Percentiles rank a stretch among this genome's conserved stretches.
These are phyloP conservation scores for Amanita jacksonii DNA, from an alignment of 768 basidiomycete species.

Conservation along the genomic window DNA sequence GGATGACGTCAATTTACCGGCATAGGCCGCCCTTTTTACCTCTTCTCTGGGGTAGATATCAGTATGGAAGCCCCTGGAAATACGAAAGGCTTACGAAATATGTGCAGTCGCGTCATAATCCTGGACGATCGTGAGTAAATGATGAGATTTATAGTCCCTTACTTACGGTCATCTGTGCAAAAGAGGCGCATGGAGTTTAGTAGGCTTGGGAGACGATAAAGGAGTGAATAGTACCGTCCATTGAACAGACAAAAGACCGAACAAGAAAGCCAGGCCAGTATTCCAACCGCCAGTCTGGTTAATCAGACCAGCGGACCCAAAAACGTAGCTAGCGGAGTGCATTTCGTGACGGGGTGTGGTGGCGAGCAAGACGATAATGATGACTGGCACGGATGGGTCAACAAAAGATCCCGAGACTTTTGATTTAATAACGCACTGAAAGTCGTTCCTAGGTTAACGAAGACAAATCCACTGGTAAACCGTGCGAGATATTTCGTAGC, in stretches of 20 bases:
- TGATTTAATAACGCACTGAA: slow-evolving; percentile 32
- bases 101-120: slow-evolving; percentile 79
- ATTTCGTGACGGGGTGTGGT: slow-evolving; percentile 65
- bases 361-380: slow-evolving; percentile 77
- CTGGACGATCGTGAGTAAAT: slow-evolving; percentile 20
- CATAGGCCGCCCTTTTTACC: slow-evolving; percentile 71
- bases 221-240: too few relatives aligned
- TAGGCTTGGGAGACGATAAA: too few relatives aligned
- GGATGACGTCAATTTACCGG: slow-evolving; percentile 29
- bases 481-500: slow-evolving; percentile 68
- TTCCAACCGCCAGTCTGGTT: slow-evolving; percentile 80
- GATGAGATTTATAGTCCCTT: not conserved
- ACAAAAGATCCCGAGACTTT: not conserved
- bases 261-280: slow-evolving; percentile 71
- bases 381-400: slow-evolving; percentile 38
- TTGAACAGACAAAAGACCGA: slow-evolving; percentile 80
- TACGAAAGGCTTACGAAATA: slow-evolving; percentile 49
- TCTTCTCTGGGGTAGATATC: slow-evolving; percentile 45
- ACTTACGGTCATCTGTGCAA: slow-evolving; percentile 51
- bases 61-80: slow-evolving; percentile 6
- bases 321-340: slow-evolving; percentile 75
- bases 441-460: slow-evolving; percentile 79
- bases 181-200: too few relatives aligned
- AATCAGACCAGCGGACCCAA: slow-evolving; percentile 60
- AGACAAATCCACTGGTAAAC: slow-evolving; percentile 71